Evolutionary conservation across 108 stramenopile genomes (phyloP).

Genomic region (Aureococcus anophagefferens): DNA sequence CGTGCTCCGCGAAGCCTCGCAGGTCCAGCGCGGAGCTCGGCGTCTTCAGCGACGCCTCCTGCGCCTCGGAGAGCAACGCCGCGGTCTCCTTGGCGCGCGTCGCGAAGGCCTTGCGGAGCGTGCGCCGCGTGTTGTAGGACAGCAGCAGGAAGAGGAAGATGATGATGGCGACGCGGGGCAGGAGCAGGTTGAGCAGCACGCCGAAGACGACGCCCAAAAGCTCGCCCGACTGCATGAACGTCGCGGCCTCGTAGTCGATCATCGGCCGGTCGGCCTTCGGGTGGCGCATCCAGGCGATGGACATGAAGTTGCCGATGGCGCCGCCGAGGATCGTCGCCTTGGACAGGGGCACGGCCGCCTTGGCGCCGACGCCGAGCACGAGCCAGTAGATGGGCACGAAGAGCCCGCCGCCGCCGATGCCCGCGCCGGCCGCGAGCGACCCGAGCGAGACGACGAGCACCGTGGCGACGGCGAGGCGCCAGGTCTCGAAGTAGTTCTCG

Average conservation of each 20-base stretch:
- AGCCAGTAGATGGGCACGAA: background rate
- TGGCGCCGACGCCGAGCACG: background rate
- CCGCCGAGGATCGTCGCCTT: background rate
- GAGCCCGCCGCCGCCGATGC: constrained; percentile 1
- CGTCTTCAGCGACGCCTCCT: background rate
- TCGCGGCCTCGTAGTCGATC: background rate
- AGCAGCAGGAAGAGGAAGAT: constrained; percentile 2
- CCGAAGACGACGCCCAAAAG: background rate
- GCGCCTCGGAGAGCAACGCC: background rate
- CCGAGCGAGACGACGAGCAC: background rate
- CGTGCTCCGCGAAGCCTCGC: background rate
- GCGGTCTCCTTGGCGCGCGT: background rate
- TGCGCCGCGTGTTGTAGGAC: background rate
- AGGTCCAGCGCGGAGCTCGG: background rate
- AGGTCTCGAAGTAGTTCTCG: no score
- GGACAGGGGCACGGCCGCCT: background rate
- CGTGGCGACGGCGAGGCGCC: background rate
- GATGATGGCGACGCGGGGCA: constrained; percentile 2
- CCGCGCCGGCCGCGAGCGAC: background rate
- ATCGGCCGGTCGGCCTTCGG: background rate
- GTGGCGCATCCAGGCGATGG: background rate
- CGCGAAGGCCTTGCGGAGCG: background rate
- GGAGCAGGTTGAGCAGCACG: constrained; percentile 1
- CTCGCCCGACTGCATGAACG: background rate
- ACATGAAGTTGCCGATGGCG: background rate